Conservation (phyloP, 306 rosid genomes). For the Cajanus cajan region DNA sequence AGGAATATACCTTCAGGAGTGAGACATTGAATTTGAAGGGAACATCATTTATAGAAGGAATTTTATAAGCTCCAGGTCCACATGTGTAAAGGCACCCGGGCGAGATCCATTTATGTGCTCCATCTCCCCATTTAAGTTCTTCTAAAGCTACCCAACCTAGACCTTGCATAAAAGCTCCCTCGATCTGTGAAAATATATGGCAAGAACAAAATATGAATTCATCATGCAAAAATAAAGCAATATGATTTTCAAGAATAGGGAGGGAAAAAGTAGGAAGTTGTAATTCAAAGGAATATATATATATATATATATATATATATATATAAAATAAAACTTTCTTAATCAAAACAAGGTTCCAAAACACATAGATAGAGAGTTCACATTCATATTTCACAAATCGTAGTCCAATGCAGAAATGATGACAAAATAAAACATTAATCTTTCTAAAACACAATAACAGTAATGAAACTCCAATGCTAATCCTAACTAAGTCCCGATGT, state of each 20-base stretch:
- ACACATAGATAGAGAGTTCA: too few relatives aligned
- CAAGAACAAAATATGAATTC: constrained; percentile 22
- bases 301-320: too few relatives aligned
- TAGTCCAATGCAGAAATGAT: too few relatives aligned
- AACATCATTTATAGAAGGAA: constrained; percentile 81
- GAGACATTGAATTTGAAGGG: constrained; percentile 80
- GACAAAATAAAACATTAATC: too few relatives aligned
- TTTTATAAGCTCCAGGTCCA: constrained; percentile 91
- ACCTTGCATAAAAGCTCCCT: constrained; percentile 97
- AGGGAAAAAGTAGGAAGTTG: not conserved
- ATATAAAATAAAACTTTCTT: too few relatives aligned
- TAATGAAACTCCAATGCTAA: too few relatives aligned
- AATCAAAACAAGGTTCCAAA: too few relatives aligned
- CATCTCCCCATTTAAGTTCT: constrained; percentile 98
- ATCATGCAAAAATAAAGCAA: not conserved
- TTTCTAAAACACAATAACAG: too few relatives aligned
- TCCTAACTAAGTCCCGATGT: too few relatives aligned
- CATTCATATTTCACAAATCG: too few relatives aligned
- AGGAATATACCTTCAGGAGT: constrained; percentile 72
- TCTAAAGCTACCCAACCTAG: constrained; percentile 95
- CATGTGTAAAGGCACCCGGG: constrained; percentile 72
- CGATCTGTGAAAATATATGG: constrained; percentile 51
- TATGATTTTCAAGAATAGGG: constrained; percentile 4
- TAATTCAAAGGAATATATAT: constrained; percentile 7
- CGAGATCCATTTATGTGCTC: constrained; percentile 81